Base-by-base conservation (phyloP, 805 yeast genomes). In the Hagleromyces aurorensis region DNA sequence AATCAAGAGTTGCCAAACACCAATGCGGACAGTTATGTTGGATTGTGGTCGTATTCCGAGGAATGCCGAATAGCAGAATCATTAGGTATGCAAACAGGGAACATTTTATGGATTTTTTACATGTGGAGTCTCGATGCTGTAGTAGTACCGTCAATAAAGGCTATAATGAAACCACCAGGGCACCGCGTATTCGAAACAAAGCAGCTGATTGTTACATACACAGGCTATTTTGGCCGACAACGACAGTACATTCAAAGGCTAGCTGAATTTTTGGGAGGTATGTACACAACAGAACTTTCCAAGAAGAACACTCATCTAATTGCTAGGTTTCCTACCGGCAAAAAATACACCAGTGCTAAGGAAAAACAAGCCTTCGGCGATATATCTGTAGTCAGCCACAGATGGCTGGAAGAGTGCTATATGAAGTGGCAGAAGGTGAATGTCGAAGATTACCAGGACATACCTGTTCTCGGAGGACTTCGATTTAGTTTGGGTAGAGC, bases 141-240 rank as follows among this genome's bases (percentile, higher is more conserved):
- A 73, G 60, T 66, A 2, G 48, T 67, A 3, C 89, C 94, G 0
- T 43, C 46, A 6, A 45, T 50, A 1, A 70, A 70, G 38, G 52
- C 87, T 11, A 64, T 85, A 4, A 86, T 81, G 44, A 74, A 75
- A 46, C 97, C 97, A 0, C 61, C 65, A 5, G 61, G 62, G 19
- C 50, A 53, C 13, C 61, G 52, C 0, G 43, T 84, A 2, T 61
- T 69, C 2, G 73, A 65, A 4, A 70, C 80, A 63, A 57, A 59
- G 10, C 65, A 69, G n/a, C 52, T 74, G 21, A 59, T 65, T 3
- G 69, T 85, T 7, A 67, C 85, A 7, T 70, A 83, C 3, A 78
- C 96, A 0, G 84, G 85, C 45, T 86, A 82, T 48, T 70, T 80
- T 13, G 96, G 96, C 0, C 91, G 81, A 47, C 81, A 94, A 1